Evolutionary conservation across 495 filamentous ascomycete genomes (phyloP), one percentile per base, ranked within the genome.

Genomic region (Aspergillus coremiiformis): DNA sequence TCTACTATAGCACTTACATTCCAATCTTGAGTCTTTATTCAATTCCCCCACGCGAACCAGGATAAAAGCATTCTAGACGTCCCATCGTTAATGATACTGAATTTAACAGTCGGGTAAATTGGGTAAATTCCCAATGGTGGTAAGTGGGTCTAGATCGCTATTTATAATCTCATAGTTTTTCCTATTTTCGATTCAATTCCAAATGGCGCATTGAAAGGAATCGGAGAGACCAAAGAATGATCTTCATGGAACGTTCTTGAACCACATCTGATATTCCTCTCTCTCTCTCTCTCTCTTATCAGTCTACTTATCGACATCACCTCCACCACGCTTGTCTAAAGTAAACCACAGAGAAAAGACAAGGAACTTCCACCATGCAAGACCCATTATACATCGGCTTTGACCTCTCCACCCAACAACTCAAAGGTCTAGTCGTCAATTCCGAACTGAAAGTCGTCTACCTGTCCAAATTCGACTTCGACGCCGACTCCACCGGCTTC

Each of bases 351-450:
- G 11, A n/a, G 12, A 32, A n/a, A 35, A 15, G 5, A 35, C 5
- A 1, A 10, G n/a, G 4, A n/a, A 14, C n/a, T 19, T 6, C 32
- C 44, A 52, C 23, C 59, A 77, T 74, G 69, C 58, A 69, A 41
- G 73, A 69, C 15, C 84, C 88, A 12, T 74, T 94, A 49, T 96
- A 95, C 58, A 78, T 96, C 51, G 92, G 92, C 37, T 92, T 96
- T 65, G 92, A 98, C 67, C 86, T 98, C 42, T 95, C 90, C 22
- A 97, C 93, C 51, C 93, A 96, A 69, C 90, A 96, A 65, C 76
- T 96, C 23, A 98, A 98, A 78, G 89, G 87, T 39, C 80, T 98
- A 58, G 84, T 88, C 46, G 84, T 95, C 53, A 82, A 84, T 37
- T 87, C 89, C 9, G 85, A 68, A 20, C 61, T 76, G n/a, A 73